Conservation (phyloP, 1,139 yeast species). For the Pichia sp. region DNA sequence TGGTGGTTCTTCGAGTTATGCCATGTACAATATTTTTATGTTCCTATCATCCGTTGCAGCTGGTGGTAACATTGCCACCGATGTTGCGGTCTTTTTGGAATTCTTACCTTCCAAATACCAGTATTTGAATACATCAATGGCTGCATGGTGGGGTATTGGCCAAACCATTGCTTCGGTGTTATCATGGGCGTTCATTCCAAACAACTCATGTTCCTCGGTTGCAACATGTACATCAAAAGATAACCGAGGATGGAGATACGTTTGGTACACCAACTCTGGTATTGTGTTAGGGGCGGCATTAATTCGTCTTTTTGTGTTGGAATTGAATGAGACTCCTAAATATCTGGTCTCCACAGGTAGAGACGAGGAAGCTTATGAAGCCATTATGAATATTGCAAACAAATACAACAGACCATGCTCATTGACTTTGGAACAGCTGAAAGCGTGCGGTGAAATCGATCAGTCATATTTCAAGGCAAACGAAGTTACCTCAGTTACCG, state of each 20-base stretch:
- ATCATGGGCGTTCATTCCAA: conserved; percentile 50
- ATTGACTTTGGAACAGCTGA: conserved; percentile 37
- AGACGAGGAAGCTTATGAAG: conserved; percentile 41
- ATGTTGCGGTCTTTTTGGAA: conserved; percentile 53
- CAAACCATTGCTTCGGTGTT: conserved; percentile 47
- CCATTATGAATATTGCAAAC: conserved; percentile 31
- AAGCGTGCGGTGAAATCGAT: conserved; percentile 34
- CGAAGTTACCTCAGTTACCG: conserved; percentile 10
- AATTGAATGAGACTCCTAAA: conserved; percentile 51
- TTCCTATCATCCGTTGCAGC: conserved; percentile 39
- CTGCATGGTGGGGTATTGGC: conserved; percentile 58
- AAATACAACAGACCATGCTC: conserved; percentile 36
- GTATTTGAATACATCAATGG: conserved; percentile 47
- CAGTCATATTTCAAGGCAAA: conserved; percentile 10
- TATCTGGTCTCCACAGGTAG: conserved; percentile 43
- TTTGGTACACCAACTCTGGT: conserved; percentile 45
- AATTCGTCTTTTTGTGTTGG: conserved; percentile 37
- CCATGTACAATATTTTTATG: conserved; percentile 42
- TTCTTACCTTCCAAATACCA: conserved; percentile 46
- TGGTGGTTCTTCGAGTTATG: conserved; percentile 37
- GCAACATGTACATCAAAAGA: conserved; percentile 35
- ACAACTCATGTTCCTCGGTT: conserved; percentile 35
- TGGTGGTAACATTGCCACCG: conserved; percentile 57
- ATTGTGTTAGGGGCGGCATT: conserved; percentile 43
- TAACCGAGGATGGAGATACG: conserved; percentile 57